Evolutionary conservation across 2,329 filamentous ascomycete genomes (phyloP), one percentile per base, ranked within the genome.

Genomic region (Leptosphaerulina australis): DNA sequence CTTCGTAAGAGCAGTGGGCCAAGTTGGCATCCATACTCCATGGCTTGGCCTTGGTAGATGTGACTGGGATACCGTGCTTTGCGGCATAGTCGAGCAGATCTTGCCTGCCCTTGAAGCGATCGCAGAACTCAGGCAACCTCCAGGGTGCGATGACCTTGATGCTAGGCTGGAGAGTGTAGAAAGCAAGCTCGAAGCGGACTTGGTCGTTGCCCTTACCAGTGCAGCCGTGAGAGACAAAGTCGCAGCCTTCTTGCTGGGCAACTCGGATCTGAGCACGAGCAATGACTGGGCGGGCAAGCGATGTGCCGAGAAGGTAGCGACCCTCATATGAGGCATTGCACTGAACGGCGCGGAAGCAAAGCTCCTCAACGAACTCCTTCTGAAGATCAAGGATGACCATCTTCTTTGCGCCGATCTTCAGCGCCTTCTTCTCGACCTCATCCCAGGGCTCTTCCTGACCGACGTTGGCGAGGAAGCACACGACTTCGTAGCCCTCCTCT

Each of bases 1-100:
- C 86, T 79, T 95, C 90, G 74, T 94, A 95, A 54, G 77, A 82
- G 79, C 86, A 90, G 76, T 93, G 88, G 47, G 86, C 87, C 63
- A 90, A 67, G 76, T 90, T 89, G 73, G 86, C 84, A 63, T 87
- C 83, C 63, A 66, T 66, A 25, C 60, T 63, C 61, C 62, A 66
- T 14, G 63, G 86, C 75, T 86, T 86, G 69, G 84, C 83, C 77
- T 88, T 88, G 61, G 87, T 89, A 63, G 83, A 86, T 22, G 83
- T 85, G 52, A 91, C 87, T 37, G 88, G 87, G 55, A 91, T 89
- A 69, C 81, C 81, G 61, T 83, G 81, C 71, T 83, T 72, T 6
- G 77, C 79, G 34, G 88, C 88, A 67, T 87, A 91, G 71, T 90
- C 83, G 39, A 91, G 81, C 35, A 91, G 82, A 69, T 88, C 88